Evolutionary conservation across 208 protist species (phyloP), one percentile per base, ranked within the genome.

Genomic region (Leptomonas seymouri): DNA sequence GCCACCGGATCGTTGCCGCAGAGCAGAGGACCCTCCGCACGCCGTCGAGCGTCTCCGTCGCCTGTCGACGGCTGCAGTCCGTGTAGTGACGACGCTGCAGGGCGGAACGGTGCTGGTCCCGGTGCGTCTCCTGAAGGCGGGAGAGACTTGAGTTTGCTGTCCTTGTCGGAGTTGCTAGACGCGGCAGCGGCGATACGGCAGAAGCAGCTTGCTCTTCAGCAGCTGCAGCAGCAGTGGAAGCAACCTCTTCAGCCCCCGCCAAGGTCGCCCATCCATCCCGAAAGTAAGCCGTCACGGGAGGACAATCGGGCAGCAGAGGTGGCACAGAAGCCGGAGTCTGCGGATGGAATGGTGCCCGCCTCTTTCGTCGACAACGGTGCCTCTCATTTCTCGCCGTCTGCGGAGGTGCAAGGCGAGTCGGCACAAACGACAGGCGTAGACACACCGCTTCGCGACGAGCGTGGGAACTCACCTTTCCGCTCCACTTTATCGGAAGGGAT

Each of bases 91-190:
- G 27, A 46, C 56, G 25, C 23, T 2, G 60, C 28, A 8, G 34
- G 34, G 53, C 28, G n/a, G 36, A 28, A 20, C 18, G n/a, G 14
- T 34, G 15, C 44, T 21, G 53, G 23, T 28, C 36, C n/a, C 27
- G 34, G 45, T 3, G 28, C 71, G 8, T 66, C 71, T 20, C 64
- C 64, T 12, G 65, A 71, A 23, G 53, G 45, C 2, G 50, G 41
- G 23, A 65, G 54, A 2, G 76, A 88, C 45, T 57, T 88, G 44
- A 85, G 82, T 48, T 57, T 75, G 0, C 68, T 91, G 46, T 91
- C 89, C 12, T 64, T 94, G 20, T 81, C 84, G 15, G 79, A 91
- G 71, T 69, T 94, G 44, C 89, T 94, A 50, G 84, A 91, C 28
- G 82, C 80, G 25, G 89, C 89, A 18, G 86, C 86, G 15, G 68